Base-by-base conservation (phyloP, 2,329 filamentous ascomycete genomes). In the Metarhizium anisopliae region DNA sequence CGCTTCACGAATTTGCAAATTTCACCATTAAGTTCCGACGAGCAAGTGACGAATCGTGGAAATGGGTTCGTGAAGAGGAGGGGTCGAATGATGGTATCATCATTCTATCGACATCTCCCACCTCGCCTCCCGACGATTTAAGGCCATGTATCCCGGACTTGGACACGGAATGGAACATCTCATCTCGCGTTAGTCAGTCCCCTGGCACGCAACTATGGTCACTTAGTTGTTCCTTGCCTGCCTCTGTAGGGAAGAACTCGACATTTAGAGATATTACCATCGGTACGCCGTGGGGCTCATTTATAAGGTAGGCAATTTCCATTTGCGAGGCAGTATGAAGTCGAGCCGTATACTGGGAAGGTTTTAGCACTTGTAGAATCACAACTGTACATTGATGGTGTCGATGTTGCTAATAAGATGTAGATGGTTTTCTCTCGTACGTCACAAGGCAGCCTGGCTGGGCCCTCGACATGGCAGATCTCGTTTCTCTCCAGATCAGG, bases 381-480 rank as follows among this genome's bases (percentile, higher is more conserved):
- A 20, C 14, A 35, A 3, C 42, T 14, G 6, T 35, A 13, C 30
- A 16, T 20, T 32, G 38, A 25, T 4, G n/a, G 50, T 20, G 10
- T 35, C 32, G 13, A 18, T 20, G 32, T 32, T 40, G 36, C 54
- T 58, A 47, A 58, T 52, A 5, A n/a, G 6, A 20, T 29, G 51
- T 52, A 83, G 87, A 62, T 95, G 90, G 84, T 93, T 96, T 67
- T 84, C 89, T 7, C 72, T 96, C 13, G 85, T 95, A 5, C 83
- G 91, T 18, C 76, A 89, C 3, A 94, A 86, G 83, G 81, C 80
- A 38, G 87, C 91, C 1, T 97, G 93, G 93, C 74, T 96, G 11
- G 90, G 87, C 7, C 93, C 93, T n/a, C 78, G 90, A 43, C 92
- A 96, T 67, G 92, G 92, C 13, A 84, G 81, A 59, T 70, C 74